phyloP scores from a whole-genome alignment of 1,284 basidiomycete genomes.

The Binderoboletus segoi region DNA sequence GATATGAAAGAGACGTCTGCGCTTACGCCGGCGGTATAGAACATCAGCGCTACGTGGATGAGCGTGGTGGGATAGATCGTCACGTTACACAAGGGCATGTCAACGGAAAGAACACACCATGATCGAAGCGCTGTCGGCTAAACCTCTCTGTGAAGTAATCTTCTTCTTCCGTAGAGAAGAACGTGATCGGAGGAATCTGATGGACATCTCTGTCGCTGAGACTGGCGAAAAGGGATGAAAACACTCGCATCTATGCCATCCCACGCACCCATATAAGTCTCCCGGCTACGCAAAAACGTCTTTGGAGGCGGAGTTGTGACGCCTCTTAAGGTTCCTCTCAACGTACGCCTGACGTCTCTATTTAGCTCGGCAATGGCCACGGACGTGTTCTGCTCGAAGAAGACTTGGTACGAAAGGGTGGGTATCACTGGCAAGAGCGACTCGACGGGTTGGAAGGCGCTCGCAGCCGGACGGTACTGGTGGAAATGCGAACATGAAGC shows the following conservation, averaged over 20 bases:
- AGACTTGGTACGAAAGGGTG: slow-evolving; percentile 61
- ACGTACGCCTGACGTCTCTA: slow-evolving; percentile 51
- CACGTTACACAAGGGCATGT: neutral
- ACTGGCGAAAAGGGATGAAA: neutral
- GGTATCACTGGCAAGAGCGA: slow-evolving; percentile 47
- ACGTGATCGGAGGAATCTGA: slow-evolving; percentile 62
- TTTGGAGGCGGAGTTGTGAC: slow-evolving; percentile 56
- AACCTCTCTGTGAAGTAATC: slow-evolving; percentile 68
- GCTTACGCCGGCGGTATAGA: slow-evolving; percentile 54
- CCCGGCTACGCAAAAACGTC: slow-evolving; percentile 50
- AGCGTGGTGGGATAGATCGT: neutral
- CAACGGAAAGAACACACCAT: slow-evolving; percentile 48
- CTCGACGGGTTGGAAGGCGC: slow-evolving; percentile 49
- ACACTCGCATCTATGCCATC: slow-evolving; percentile 13
- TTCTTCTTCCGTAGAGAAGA: slow-evolving; percentile 60
- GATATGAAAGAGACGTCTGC: neutral
- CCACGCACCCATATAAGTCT: slow-evolving; percentile 56
- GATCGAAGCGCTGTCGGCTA: slow-evolving; percentile 53
- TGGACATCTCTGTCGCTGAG: neutral
- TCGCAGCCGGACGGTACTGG: slow-evolving; percentile 56
- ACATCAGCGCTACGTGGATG: slow-evolving; percentile 49
- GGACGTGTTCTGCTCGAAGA: slow-evolving; percentile 53
- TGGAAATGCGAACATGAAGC: neutral
- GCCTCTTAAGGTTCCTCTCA: slow-evolving; percentile 56
- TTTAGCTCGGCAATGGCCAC: slow-evolving; percentile 55